A percentile compares a stretch with the other conserved stretches of the same genome.
Evolutionary conservation across 306 rosid genomes (phyloP).

Genomic region (Malus sylvestris): DNA sequence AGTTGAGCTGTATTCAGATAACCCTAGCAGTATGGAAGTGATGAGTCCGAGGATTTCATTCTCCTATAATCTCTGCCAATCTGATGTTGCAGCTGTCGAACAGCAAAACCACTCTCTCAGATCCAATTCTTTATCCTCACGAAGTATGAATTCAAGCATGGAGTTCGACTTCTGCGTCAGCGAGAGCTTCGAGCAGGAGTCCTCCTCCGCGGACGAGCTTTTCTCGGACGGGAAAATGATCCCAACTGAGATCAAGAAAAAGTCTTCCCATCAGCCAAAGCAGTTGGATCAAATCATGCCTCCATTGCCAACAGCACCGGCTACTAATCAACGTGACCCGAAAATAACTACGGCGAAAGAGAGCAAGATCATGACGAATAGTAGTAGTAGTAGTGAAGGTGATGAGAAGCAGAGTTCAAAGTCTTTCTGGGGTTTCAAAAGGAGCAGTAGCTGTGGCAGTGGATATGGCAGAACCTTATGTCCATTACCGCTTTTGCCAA

Average conservation of each 20-base stretch:
- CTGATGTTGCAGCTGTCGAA: conserved; percentile 53
- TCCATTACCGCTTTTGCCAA: conserved; percentile 71
- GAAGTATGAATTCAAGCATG: conserved; percentile 42
- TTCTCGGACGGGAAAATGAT: conserved; percentile 69
- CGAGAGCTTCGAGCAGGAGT: conserved; percentile 46
- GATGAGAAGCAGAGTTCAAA: conserved; percentile 46
- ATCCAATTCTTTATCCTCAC: conserved; percentile 39
- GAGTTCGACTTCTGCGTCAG: conserved; percentile 77
- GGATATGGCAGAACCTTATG: conserved; percentile 75
- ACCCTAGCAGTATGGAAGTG: conserved; percentile 25
- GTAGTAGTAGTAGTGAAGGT: conserved; percentile 15
- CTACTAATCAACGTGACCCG: not conserved
- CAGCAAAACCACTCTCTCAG: conserved; percentile 32
- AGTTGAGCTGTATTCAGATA: conserved; percentile 56
- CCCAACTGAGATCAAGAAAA: conserved; percentile 65
- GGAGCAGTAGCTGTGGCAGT: conserved; percentile 87
- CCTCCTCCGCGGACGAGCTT: conserved; percentile 85
- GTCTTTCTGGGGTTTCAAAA: conserved; percentile 78
- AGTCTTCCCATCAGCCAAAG: conserved; percentile 13
- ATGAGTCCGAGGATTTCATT: conserved; percentile 74
- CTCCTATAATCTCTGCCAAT: conserved; percentile 64
- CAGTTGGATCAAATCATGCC: conserved; percentile 18
- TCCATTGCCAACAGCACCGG: conserved; percentile 12
- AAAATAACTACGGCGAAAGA: conserved; percentile 24
- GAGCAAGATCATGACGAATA: conserved; percentile 17